Evolutionary conservation across 108 stramenopile genomes (phyloP).

Genomic region (Conticribra weissflogii): DNA sequence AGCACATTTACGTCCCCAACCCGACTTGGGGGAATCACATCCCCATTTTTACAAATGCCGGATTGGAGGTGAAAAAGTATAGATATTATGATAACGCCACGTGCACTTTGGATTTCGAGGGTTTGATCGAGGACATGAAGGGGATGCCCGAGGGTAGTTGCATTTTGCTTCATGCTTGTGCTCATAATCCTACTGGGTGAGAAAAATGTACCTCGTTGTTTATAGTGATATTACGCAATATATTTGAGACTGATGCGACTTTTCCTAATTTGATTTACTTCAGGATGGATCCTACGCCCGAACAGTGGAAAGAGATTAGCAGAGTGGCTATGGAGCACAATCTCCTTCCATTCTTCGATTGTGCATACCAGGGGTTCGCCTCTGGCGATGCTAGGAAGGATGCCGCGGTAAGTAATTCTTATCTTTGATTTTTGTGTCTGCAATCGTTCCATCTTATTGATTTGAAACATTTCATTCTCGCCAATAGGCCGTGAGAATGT

Average conservation of each 20-base stretch:
- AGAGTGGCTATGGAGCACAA: conserved; percentile 71
- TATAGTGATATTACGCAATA: no score
- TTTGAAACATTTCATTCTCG: no score
- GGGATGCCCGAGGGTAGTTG: conserved; percentile 84
- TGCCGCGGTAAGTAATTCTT: conserved; percentile 53
- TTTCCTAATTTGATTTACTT: conserved; percentile 1
- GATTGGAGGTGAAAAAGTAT: conserved; percentile 91
- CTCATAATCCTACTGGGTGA: conserved; percentile 96
- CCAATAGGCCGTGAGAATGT: conserved; percentile 92
- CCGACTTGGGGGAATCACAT: conserved; percentile 99
- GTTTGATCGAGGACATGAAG: conserved; percentile 87
- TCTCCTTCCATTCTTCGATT: conserved; percentile 96
- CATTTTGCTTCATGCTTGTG: conserved; percentile 98
- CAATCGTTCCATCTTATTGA: no score
- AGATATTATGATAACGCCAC: conserved; percentile 88
- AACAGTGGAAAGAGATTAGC: conserved; percentile 96
- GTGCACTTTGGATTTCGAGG: conserved; percentile 86
- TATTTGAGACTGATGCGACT: no score
- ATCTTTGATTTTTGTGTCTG: background rate
- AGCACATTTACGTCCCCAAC: conserved; percentile 93
- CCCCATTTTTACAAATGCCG: conserved; percentile 92
- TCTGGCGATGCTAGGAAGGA: conserved; percentile 94
- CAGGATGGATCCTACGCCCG: conserved; percentile 94
- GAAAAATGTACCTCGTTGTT: background rate
- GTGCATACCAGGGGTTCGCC: conserved; percentile 98